phyloP scores from a whole-genome alignment of 1,139 yeast species.

The Yamadazyma spencermartinsiae region DNA sequence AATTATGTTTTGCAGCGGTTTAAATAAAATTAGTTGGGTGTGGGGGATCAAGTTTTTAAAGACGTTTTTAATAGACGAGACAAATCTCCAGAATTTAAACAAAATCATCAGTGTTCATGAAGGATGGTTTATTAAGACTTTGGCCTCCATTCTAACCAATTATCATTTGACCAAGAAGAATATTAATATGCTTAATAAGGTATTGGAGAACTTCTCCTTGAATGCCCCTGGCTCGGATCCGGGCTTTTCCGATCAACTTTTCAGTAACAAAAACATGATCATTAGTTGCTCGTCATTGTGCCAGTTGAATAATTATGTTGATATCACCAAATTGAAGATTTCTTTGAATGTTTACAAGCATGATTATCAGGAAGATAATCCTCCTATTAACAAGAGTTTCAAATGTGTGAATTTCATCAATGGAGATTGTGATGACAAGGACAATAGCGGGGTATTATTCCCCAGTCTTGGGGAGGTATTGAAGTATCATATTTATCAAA shows the following conservation, averaged over 20 bases:
- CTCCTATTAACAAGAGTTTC: conserved; percentile 4
- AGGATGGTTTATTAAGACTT: conserved; percentile 83
- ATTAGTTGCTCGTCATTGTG: conserved; percentile 53
- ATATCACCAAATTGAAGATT: conserved; percentile 74
- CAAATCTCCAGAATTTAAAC: conserved; percentile 39
- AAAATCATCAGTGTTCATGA: conserved; percentile 86
- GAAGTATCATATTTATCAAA: conserved; percentile 46
- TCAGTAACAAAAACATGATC: conserved; percentile 9
- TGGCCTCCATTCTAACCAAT: conserved; percentile 71
- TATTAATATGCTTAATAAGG: conserved; percentile 27
- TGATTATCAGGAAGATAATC: conserved; percentile 31
- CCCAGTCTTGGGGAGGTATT: conserved; percentile 18
- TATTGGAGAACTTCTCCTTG: conserved; percentile 30
- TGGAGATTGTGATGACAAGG: conserved; percentile 1
- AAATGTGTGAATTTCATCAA: not conserved
- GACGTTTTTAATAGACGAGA: conserved; percentile 53
- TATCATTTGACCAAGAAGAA: conserved; percentile 36
- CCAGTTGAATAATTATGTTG: conserved; percentile 63
- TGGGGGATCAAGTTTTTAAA: conserved; percentile 79
- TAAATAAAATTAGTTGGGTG: conserved; percentile 67
- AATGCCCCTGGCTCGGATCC: not conserved
- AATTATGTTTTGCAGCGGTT: conserved; percentile 78
- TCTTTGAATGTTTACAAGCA: conserved; percentile 68
- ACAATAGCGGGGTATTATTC: not conserved
- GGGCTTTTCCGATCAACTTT: conserved; percentile 5